Conservation (phyloP, 148 eudicot species). For the Pharnaceum exiguum region DNA sequence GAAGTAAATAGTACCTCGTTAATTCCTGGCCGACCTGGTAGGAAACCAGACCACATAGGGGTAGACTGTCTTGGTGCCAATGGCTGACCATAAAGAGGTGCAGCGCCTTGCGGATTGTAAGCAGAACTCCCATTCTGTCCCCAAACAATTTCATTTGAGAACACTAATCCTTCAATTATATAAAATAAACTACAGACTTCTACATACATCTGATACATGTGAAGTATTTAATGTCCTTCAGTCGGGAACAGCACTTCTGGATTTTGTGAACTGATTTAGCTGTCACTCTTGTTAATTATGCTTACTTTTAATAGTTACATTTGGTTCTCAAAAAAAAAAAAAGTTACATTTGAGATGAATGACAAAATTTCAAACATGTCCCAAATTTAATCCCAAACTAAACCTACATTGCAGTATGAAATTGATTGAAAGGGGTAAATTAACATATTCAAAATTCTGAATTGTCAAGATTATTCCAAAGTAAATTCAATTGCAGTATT, state of each 20-base stretch:
- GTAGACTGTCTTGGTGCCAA: conserved; percentile 28
- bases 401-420: too few species aligned
- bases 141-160: background rate
- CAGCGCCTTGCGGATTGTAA: conserved; percentile 21
- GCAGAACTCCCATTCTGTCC: conserved; percentile 29
- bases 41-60: conserved; percentile 40
- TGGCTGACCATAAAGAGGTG: conserved; percentile 38
- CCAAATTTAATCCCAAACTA: too few species aligned
- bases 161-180: background rate
- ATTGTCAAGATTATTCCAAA: background rate
- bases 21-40: conserved; percentile 43
- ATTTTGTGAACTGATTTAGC: too few species aligned
- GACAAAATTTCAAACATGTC: too few species aligned
- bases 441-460: background rate
- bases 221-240: too few species aligned
- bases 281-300: too few species aligned
- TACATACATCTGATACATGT: background rate
- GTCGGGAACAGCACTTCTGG: too few species aligned
- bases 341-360: too few species aligned
- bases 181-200: background rate
- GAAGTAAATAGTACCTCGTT: conserved; percentile 39
- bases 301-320: too few species aligned
- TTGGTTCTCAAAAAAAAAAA: too few species aligned
- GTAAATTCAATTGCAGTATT: too few species aligned
- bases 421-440: too few species aligned